Evolutionary conservation across 164 flowering plant genomes (phyloP), one percentile per base, ranked within the genome.

Genomic region (Annona squamosa): DNA sequence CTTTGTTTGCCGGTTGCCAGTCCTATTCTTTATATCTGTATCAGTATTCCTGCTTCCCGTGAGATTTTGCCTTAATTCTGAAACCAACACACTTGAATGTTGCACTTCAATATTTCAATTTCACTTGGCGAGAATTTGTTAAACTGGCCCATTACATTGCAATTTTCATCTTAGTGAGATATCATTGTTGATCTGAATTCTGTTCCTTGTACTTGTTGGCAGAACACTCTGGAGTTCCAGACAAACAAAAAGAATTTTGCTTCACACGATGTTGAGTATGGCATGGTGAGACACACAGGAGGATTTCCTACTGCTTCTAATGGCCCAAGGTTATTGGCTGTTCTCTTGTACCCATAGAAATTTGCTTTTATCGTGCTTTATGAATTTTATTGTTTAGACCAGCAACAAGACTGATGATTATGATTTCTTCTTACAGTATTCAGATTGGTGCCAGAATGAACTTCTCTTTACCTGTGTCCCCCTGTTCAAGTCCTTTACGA

Each of bases 141-240:
- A 26, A 26, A 26, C 37, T 26, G 37, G 37, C 37, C 37, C 37
- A 26, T 26, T 26, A 26, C 0, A 26, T 26, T 26, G 37, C 37
- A 26, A 26, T 26, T 26, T 26, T 26, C 37, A 26, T 26, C 37
- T 26, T 26, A 26, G 37, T 26, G 6, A 4, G 46, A 26, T 57
- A 17, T 43, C 57, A 37, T 17, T 5, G 52, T 46, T 65, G 47
- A 18, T 19, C n/a, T 48, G 42, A 69, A 63, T 59, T 5, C 48
- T 16, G 17, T 61, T 44, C 48, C 41, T 19, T 19, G 5, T 56
- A 37, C 5, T 64, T 42, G 3, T 63, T 4, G n/a, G 82, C 92
- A 86, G 90, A 79, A 88, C 18, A 76, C 81, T 1, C 75, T 75
- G 13, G 90, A 87, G 48, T 80, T 84, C 56, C 87, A 74, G 47